A percentile compares a stretch with the other conserved stretches of the same genome.
Conservation (phyloP, 352 stramenopile genomes). For the Albugo laibachii region DNA sequence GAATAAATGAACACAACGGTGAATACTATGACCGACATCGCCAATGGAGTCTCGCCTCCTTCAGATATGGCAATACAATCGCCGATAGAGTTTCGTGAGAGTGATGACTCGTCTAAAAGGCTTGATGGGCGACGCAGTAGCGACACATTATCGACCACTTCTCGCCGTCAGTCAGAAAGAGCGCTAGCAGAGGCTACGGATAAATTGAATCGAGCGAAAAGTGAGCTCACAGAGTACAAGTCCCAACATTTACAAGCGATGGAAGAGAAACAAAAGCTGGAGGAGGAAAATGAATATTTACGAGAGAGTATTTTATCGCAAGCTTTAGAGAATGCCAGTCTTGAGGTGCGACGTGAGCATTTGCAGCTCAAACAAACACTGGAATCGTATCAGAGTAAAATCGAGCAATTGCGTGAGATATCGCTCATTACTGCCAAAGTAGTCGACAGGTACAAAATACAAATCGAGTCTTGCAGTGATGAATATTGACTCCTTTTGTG, state of each 20-base stretch:
- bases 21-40: too few species aligned
- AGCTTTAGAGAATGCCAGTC: constrained; percentile 52
- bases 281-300: constrained; percentile 70
- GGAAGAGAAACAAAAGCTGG: constrained; percentile 48
- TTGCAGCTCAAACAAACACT: constrained; percentile 68
- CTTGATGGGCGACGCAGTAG: too few species aligned
- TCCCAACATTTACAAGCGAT: constrained; percentile 23
- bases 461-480: not conserved
- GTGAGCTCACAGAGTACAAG: constrained; percentile 31
- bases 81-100: too few species aligned
- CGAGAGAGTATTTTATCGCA: constrained; percentile 54
- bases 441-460: constrained; percentile 38
- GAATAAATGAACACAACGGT: too few species aligned
- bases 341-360: constrained; percentile 61
- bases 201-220: constrained; percentile 56
- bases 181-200: constrained; percentile 46
- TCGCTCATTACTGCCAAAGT: constrained; percentile 68
- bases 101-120: too few species aligned
- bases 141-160: too few species aligned
- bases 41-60: too few species aligned
- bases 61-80: too few species aligned
- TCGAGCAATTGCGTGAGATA: constrained; percentile 76
- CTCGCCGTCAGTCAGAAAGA: constrained; percentile 12
- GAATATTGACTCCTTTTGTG: not conserved
- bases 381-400: constrained; percentile 76